Conservation (phyloP, 1,284 basidiomycete species). For the Melampsora occidentalis region DNA sequence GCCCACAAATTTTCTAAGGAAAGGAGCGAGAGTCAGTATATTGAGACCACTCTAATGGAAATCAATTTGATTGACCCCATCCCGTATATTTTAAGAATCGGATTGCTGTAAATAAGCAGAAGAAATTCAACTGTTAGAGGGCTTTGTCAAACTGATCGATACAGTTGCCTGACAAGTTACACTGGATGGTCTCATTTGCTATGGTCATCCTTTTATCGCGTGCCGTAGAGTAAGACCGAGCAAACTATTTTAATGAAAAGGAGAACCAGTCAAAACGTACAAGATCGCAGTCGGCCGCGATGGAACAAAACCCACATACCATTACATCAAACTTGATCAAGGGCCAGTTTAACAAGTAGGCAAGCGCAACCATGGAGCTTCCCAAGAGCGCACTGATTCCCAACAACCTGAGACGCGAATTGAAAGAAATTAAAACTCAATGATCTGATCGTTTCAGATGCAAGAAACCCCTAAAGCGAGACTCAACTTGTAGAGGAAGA, state of each 20-base stretch:
- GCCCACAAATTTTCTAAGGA: constrained; percentile 55
- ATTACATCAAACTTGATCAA: constrained; percentile 43
- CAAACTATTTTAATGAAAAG: constrained; percentile 10
- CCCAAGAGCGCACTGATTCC: constrained; percentile 42
- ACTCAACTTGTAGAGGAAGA: constrained; percentile 39
- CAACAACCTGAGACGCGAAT: constrained; percentile 9
- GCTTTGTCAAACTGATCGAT: background rate
- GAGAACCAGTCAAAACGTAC: background rate
- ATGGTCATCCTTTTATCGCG: constrained; percentile 41
- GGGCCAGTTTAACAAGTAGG: constrained; percentile 43
- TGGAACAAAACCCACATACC: background rate
- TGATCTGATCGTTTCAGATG: too few species aligned
- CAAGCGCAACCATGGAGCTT: constrained; percentile 20
- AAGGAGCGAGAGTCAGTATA: constrained; percentile 2
- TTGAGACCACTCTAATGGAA: background rate
- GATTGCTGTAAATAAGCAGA: constrained; percentile 22
- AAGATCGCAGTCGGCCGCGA: background rate
- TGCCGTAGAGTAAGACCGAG: constrained; percentile 28
- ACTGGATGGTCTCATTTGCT: constrained; percentile 43
- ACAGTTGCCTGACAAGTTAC: constrained; percentile 4
- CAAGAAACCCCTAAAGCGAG: background rate
- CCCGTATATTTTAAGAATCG: constrained; percentile 44
- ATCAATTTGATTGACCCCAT: constrained; percentile 55
- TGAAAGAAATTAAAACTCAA: too few species aligned
- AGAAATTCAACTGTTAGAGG: background rate